A percentile compares a stretch with the other conserved stretches of the same genome.
Evolutionary conservation across 73 alveolate genomes (phyloP).

Genomic region (Paramecium tetraurelia): DNA sequence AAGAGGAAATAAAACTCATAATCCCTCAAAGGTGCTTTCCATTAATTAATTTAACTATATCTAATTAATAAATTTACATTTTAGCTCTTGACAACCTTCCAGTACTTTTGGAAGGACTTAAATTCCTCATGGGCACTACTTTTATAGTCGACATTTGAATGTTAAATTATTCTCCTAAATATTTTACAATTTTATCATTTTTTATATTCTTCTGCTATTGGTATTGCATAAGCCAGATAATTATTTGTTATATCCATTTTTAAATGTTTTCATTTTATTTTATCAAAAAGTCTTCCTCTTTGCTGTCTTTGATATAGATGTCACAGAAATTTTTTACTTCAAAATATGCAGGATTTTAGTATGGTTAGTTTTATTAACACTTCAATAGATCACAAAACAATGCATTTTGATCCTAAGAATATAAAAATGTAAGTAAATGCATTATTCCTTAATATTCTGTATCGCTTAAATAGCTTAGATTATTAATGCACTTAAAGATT

Average conservation of each 20-base stretch:
- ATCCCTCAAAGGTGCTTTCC: constrained; percentile 22
- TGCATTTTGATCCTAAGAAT: neutral
- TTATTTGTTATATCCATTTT: neutral
- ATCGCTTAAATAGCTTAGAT: neutral
- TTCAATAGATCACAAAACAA: neutral
- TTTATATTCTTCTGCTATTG: neutral
- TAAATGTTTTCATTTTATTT: neutral
- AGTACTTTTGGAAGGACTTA: neutral
- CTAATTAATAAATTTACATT: neutral
- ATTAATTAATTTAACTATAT: neutral
- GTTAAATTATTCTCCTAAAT: neutral
- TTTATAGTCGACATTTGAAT: neutral
- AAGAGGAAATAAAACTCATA: neutral
- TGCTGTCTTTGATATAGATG: neutral
- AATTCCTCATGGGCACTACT: neutral
- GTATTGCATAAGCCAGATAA: neutral
- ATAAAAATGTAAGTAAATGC: neutral
- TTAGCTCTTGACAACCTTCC: neutral
- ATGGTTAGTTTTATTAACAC: neutral
- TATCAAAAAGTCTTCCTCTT: neutral
- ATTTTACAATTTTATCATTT: neutral
- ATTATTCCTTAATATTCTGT: neutral
- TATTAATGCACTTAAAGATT: neutral
- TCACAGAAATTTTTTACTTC: neutral
- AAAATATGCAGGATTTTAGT: neutral